Conservation (phyloP, 345 rosid species). For the Citrus trifoliata region DNA sequence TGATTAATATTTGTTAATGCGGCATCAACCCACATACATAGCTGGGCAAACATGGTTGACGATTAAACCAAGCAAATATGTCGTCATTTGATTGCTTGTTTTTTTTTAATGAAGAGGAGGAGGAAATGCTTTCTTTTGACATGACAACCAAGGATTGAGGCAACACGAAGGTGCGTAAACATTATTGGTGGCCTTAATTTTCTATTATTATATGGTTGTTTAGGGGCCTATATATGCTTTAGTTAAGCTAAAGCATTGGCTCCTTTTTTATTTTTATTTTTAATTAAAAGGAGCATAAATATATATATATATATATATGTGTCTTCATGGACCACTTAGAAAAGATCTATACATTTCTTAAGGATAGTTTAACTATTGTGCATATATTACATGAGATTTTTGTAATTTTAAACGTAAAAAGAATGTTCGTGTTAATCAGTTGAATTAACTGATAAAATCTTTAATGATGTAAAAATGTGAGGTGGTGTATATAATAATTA, state of each 20-base stretch:
- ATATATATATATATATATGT: too few species aligned
- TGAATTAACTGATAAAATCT: too few species aligned
- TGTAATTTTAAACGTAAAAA: too few species aligned
- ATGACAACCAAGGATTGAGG: background rate
- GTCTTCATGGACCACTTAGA: too few species aligned
- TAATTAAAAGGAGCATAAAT: too few species aligned
- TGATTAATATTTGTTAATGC: background rate
- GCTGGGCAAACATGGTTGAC: background rate
- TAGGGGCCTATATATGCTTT: background rate
- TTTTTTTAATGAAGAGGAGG: background rate
- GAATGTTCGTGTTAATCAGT: too few species aligned
- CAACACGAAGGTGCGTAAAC: background rate
- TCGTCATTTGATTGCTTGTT: constrained; percentile 5
- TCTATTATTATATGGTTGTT: background rate
- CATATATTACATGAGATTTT: too few species aligned
- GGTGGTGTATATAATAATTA: too few species aligned
- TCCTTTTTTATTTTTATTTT: background rate
- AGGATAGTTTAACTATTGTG: fast-evolving
- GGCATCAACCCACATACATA: background rate
- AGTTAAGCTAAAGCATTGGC: constrained; percentile 15
- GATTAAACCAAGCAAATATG: background rate
- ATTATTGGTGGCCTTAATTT: constrained; percentile 1
- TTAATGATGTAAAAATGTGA: too few species aligned
- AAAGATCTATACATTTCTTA: too few species aligned
- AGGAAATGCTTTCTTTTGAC: background rate